Evolutionary conservation across 306 rosid species (phyloP).

Genomic region (Morella rubra): DNA sequence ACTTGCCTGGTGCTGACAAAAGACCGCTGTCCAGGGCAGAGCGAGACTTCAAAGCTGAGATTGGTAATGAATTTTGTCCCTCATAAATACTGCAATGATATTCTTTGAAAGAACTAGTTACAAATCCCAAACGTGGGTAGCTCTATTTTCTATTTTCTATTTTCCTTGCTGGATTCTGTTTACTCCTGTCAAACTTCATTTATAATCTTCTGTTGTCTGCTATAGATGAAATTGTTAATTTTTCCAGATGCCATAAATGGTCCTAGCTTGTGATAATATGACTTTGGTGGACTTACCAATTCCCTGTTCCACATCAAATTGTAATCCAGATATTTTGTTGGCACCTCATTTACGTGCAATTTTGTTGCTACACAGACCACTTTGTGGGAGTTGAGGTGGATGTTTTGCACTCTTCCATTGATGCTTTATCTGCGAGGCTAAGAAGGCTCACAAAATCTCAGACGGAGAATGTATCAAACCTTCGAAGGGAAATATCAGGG

Average conservation of each 20-base stretch:
- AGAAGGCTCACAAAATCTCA: conserved; percentile 53
- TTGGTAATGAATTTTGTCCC: conserved; percentile 56
- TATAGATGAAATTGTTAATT: no score
- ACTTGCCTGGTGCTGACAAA: conserved; percentile 69
- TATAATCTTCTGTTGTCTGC: no score
- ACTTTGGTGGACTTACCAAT: no score
- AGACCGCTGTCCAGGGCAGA: conserved; percentile 90
- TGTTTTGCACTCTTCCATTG: conserved; percentile 71
- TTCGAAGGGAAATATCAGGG: conserved; percentile 43
- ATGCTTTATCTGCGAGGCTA: conserved; percentile 63
- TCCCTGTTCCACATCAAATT: background rate
- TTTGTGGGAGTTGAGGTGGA: conserved; percentile 72
- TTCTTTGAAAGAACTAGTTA: background rate
- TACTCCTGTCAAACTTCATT: no score
- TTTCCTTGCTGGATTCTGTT: no score
- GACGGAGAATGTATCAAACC: conserved; percentile 43
- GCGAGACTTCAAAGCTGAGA: conserved; percentile 73
- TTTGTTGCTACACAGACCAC: conserved; percentile 49
- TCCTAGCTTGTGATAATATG: no score
- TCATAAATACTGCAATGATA: background rate
- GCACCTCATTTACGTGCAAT: conserved; percentile 5
- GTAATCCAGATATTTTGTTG: conserved; percentile 4
- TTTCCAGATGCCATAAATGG: no score
- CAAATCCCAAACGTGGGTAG: background rate
- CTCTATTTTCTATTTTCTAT: background rate